These are phyloP conservation scores for Phlegmacium glaucopus DNA, from an alignment of 768 basidiomycete genomes.

Conservation along the genomic window DNA sequence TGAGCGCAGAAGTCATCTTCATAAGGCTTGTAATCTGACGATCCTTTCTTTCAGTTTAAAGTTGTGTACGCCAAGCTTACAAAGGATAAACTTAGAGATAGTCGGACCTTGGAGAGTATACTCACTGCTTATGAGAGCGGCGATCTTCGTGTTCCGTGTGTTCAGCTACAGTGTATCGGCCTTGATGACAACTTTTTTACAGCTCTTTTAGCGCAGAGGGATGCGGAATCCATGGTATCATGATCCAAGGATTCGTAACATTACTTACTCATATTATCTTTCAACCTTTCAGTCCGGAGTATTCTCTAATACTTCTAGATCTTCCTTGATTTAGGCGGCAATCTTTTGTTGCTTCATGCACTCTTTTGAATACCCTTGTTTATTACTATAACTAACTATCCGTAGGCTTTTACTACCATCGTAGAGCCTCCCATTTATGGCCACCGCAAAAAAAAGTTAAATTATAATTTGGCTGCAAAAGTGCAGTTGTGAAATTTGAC, in stretches of 20 bases:
- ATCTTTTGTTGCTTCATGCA: no score
- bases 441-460: no score
- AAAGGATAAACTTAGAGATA: constrained; percentile 35
- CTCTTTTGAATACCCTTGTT: no score
- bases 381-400: no score
- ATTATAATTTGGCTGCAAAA: no score
- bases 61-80: constrained; percentile 35
- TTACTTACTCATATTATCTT: no score
- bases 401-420: no score
- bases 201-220: constrained; percentile 19
- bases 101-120: constrained; percentile 30
- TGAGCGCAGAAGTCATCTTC: constrained; percentile 22
- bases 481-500: no score
- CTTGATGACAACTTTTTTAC: constrained; percentile 41
- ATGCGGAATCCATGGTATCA: background rate
- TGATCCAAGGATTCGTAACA: background rate
- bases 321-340: no score
- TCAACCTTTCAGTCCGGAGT: no score
- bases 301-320: no score
- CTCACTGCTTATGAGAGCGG: constrained; percentile 43
- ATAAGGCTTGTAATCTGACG: background rate
- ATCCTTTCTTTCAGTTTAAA: constrained; percentile 23
- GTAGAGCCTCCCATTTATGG: no score
- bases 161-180: constrained; percentile 40
- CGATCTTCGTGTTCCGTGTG: constrained; percentile 42